Conservation (phyloP, 1,139 yeast species). For the Nakaseomyces sp. region DNA sequence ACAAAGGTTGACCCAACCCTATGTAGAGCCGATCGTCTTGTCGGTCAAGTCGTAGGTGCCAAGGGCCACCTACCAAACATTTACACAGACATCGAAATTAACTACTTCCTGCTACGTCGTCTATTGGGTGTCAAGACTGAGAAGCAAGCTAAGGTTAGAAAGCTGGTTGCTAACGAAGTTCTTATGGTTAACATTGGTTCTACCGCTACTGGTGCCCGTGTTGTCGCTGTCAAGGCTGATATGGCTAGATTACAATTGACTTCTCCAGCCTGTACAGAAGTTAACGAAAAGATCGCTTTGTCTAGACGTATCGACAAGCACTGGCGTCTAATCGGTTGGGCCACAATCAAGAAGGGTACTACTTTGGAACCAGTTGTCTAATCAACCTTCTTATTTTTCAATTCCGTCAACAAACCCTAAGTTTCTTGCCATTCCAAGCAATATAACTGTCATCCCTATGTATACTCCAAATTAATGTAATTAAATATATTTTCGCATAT, state of each 20-base stretch:
- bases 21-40: conserved; percentile 98
- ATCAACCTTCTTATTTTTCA: conserved; percentile 9
- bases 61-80: conserved; percentile 92
- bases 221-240: conserved; percentile 95
- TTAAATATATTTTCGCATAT: conserved; percentile 6
- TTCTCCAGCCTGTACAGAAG: conserved; percentile 97
- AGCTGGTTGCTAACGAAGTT: conserved; percentile 88
- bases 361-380: conserved; percentile 60
- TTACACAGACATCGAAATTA: conserved; percentile 94
- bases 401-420: not conserved
- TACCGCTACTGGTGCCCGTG: conserved; percentile 98
- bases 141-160: conserved; percentile 93
- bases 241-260: conserved; percentile 97
- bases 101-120: conserved; percentile 93
- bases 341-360: conserved; percentile 93
- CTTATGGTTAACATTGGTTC: conserved; percentile 99
- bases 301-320: conserved; percentile 99
- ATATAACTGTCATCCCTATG: conserved; percentile 4
- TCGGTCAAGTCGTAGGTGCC: conserved; percentile 98
- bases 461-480: conserved; percentile 7
- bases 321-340: conserved; percentile 99
- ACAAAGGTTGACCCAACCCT: conserved; percentile 97
- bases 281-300: conserved; percentile 95
- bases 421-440: not conserved
- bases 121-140: conserved; percentile 97